Base-by-base conservation (phyloP, 1,139 yeast genomes). In the Petasospora fabianii region DNA sequence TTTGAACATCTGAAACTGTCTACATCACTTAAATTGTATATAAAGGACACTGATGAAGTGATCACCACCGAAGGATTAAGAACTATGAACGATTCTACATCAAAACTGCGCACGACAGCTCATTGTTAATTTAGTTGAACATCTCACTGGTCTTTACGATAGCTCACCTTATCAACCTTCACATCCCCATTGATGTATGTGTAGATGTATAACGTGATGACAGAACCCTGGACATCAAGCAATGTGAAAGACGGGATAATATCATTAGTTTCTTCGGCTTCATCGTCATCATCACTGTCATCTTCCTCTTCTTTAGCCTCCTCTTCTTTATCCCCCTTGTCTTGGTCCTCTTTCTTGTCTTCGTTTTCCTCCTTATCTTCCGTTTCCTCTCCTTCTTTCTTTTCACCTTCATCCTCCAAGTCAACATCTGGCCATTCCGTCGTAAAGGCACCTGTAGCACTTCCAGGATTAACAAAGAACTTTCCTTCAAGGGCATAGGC, bases 381-480 rank as follows among this genome's bases (percentile, higher is more conserved):
- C 16, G 47, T 47, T n/a, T 45, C 45, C 7, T 41, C 36, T 39
- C 17, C 44, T 31, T 16, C 50, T n/a, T 37, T 47, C 15, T 50
- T 47, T 10, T 45, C 35, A 31, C 47, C 49, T n/a, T 43, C 49
- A 5, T 47, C 51, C 1, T 44, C 51, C 1, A 62, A 67, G 7
- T 63, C 67, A 8, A 53, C 64, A 18, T 65, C 76, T 17, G 77
- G 71, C 60, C 79, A 69, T 45, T 75, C 78, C 37, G 80, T 72
- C 35, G 73, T 73, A 51, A 74, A 77, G 0, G 97, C 96, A 12
- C 98, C 98, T 0, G 97, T 88, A 32, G 95, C 95, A 57, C 95
- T 84, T 0, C 98, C 98, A 0, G 98, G 98, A 59, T 87, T 90
- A 19, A 92, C 73, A 56, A 92, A 92, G 61, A 90, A 87, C 64